Evolutionary conservation across 495 filamentous ascomycete species (phyloP), one percentile per base, ranked within the genome.

Genomic region (Hypomontagnella monticulosa): DNA sequence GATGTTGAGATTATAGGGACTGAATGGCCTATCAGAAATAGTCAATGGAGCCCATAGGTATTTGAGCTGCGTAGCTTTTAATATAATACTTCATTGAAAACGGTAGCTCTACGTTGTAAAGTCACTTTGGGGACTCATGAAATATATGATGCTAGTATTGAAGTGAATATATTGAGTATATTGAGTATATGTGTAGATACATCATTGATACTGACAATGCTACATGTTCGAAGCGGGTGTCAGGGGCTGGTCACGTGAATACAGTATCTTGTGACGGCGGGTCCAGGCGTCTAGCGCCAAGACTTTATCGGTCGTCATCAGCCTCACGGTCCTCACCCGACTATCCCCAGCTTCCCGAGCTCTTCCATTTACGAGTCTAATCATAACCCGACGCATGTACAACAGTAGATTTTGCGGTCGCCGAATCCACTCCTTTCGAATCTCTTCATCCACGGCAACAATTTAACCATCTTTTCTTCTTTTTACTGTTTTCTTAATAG

Each of bases 281-380:
- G 11, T 34, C 34, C 53, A 41, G 27, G 30, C 2, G 16, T 4
- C 15, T 16, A 34, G 23, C 23, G 53, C 52, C 61, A 64, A 58
- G 52, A 38, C 34, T 20, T 62, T 16, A 36, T 27, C 32, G 33
- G 53, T 38, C 59, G 53, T 69, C 61, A 69, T 69, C 66, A 60
- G 48, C 63, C 50, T 56, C 56, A 61, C 44, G 15, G 16, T 15
- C n/a, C 37, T 44, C 34, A 40, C 36, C 36, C 36, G 36, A 40
- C 36, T 15, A 40, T 11, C 36, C 11, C 50, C 50, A 16, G 15
- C 37, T 43, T 44, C 33, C 52, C 27, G 11, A 46, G 34, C 51
- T 42, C 44, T 50, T 41, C 27, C 27, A 62, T 32, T 43, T 37
- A 27, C 23, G 23, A 27, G 6, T 47, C 18, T 30, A 7, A 42